phyloP scores from a whole-genome alignment of 768 basidiomycete genomes.

The Auricularia sp. region DNA sequence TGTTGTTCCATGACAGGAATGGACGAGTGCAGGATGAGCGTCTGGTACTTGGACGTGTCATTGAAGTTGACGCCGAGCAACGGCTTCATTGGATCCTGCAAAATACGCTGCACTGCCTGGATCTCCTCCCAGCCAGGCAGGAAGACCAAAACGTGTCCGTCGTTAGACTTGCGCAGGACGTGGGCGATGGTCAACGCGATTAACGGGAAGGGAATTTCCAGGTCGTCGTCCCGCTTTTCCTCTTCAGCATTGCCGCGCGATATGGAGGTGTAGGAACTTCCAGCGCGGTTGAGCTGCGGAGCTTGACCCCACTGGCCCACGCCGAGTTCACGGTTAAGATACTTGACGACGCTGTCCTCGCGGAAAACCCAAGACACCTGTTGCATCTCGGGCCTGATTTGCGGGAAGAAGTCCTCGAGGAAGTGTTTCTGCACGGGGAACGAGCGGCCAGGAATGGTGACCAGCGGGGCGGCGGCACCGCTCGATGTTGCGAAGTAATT shows the following conservation, averaged over 20 bases:
- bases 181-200: slow-evolving; percentile 74
- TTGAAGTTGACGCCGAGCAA: slow-evolving; percentile 45
- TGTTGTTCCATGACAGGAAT: slow-evolving; percentile 86
- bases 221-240: slow-evolving; percentile 32
- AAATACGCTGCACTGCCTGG: slow-evolving; percentile 49
- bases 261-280: background rate
- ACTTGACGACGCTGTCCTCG: slow-evolving; percentile 61
- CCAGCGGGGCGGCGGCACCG: slow-evolving; percentile 52
- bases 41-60: slow-evolving; percentile 44
- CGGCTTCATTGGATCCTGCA: slow-evolving; percentile 39
- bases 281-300: background rate
- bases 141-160: slow-evolving; percentile 86
- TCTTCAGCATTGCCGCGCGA: background rate
- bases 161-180: slow-evolving; percentile 59
- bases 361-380: slow-evolving; percentile 48
- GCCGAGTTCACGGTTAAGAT: slow-evolving; percentile 60
- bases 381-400: slow-evolving; percentile 24
- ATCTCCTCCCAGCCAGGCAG: slow-evolving; percentile 94
- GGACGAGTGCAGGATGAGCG: slow-evolving; percentile 83
- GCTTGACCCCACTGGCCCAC: slow-evolving; percentile 8
- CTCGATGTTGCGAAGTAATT: slow-evolving; percentile 65
- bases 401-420: slow-evolving; percentile 64
- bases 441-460: slow-evolving; percentile 83
- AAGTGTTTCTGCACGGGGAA: slow-evolving; percentile 79
- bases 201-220: slow-evolving; percentile 72